Conservation (phyloP, 2,329 filamentous ascomycete genomes). For the Scedosporium aurantiacum region DNA sequence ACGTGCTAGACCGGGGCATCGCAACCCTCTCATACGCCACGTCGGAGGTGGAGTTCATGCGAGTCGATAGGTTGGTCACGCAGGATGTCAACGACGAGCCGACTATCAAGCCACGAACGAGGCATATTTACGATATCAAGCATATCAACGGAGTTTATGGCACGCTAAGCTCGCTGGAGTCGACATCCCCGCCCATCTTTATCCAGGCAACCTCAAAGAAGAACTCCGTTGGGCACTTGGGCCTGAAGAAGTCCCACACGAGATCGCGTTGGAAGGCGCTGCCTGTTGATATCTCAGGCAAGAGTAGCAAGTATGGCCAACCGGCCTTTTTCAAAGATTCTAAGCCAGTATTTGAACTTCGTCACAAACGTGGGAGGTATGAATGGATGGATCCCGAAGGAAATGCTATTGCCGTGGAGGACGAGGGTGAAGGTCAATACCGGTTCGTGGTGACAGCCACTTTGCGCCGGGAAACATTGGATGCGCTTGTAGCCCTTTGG, state of each 20-base stretch:
- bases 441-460: slow-evolving; percentile 8
- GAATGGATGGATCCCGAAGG: slow-evolving; percentile 13
- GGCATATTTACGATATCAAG: slow-evolving; percentile 23
- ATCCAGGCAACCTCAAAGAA: not conserved
- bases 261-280: slow-evolving; percentile 9
- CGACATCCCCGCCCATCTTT: not conserved
- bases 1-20: not conserved
- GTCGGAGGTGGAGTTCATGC: not conserved
- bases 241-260: slow-evolving; percentile 8
- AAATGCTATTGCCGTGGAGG: slow-evolving; percentile 11
- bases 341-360: slow-evolving; percentile 14
- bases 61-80: not conserved
- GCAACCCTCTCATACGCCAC: not conserved
- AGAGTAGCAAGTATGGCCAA: slow-evolving; percentile 10
- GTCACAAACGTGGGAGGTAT: slow-evolving; percentile 9
- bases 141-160: slow-evolving; percentile 11
- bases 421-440: not conserved
- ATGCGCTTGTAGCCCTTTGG: not conserved
- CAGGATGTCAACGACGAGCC: slow-evolving; percentile 12
- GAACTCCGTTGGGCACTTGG: slow-evolving; percentile 7
- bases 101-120: slow-evolving; percentile 16
- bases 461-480: not conserved
- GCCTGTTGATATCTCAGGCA: slow-evolving; percentile 7
- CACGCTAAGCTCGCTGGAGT: not conserved
- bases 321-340: slow-evolving; percentile 10